phyloP scores from a whole-genome alignment of 148 eudicot genomes.

The Linanthus parryae region DNA sequence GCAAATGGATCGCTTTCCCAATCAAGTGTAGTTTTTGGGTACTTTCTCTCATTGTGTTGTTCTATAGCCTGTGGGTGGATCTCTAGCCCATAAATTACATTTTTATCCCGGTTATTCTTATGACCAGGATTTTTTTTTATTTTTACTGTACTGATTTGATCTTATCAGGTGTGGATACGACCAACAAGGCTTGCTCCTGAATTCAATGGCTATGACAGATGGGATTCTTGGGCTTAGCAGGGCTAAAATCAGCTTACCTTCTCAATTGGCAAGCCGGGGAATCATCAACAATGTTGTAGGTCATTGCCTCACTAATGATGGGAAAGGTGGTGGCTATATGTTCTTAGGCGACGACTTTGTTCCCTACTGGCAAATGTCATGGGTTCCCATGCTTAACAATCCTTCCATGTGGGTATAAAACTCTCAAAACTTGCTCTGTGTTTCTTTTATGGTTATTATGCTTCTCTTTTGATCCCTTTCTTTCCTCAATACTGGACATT shows the following conservation, averaged over 20 bases:
- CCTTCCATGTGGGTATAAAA: constrained; percentile 31
- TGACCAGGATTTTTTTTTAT: background rate
- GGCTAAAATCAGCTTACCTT: constrained; percentile 53
- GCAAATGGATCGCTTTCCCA: constrained; percentile 38
- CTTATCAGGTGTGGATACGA: constrained; percentile 56
- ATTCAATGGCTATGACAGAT: constrained; percentile 44
- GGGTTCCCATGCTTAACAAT: constrained; percentile 49
- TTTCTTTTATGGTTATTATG: background rate
- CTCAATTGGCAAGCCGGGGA: constrained; percentile 54
- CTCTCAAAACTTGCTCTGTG: background rate
- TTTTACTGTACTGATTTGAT: background rate
- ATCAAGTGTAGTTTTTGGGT: constrained; percentile 44
- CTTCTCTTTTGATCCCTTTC: background rate
- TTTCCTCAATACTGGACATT: background rate
- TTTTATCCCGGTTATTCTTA: background rate
- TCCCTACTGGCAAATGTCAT: constrained; percentile 31
- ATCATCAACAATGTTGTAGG: constrained; percentile 47
- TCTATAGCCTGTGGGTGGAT: no score
- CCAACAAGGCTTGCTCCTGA: constrained; percentile 58
- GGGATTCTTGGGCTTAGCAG: constrained; percentile 63
- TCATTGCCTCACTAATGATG: constrained; percentile 47
- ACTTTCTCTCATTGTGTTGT: background rate
- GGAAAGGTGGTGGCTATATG: constrained; percentile 43
- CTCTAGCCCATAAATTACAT: no score
- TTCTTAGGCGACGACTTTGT: constrained; percentile 55